Evolutionary conservation across 1,139 yeast genomes (phyloP), one percentile per base, ranked within the genome.

Genomic region (Nakaseomyces glabratus): DNA sequence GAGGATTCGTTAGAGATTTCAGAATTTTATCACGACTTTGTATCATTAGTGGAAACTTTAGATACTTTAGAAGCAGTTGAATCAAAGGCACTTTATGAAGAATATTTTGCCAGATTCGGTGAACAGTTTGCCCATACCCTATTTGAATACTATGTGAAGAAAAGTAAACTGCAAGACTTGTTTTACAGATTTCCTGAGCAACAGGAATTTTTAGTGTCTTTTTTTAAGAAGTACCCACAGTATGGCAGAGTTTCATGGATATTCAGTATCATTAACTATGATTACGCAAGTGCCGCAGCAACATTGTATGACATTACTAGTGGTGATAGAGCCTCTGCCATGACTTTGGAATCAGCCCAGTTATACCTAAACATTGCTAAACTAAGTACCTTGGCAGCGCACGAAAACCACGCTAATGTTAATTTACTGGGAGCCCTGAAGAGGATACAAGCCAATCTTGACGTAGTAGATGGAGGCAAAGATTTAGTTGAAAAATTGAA

Each of bases 161-260:
- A 67, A 3, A 74, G 73, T 28, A 71, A 75, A 42, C 61, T 76
- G 20, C 70, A 72, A 43, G 56, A 69, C 3, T 52, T 85, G 28
- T 61, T 85, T 32, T 61, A 69, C 12, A 73, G 70, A 22, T 80
- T 79, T 51, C 71, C 75, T 9, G 66, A 70, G 26, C 72, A 74
- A 45, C 63, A 69, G 24, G 56, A 59, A 3, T 71, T 62, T 46
- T 59, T 84, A 37, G 63, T 69, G 20, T 57, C 59, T 42, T 86
- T 75, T 49, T 70, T 85, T 40, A 48, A 56, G 3, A 64, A 66
- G 23, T 63, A 68, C 24, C 54, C 65, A 5, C 65, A 68, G 39
- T 71, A 76, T 34, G 71, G 73, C 3, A 61, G 68, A 28, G 68
- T 84, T 31, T 69, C 86, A 1, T 86, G 96, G 96, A 77, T 85